phyloP scores from a whole-genome alignment of 1,139 yeast genomes.

The Diutina scorzettiae region DNA sequence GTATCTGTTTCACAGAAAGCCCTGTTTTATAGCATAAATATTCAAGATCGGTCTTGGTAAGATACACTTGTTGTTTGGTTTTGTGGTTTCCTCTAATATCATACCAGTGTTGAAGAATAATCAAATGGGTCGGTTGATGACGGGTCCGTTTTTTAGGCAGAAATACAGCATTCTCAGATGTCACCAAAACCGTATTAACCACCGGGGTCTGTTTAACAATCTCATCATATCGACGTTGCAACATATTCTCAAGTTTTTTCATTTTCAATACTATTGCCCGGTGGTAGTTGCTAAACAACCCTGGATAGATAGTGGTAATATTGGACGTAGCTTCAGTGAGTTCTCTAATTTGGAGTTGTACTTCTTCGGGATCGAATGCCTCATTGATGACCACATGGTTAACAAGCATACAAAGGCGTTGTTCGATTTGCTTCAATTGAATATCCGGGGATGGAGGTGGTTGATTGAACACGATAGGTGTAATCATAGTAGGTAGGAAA shows the following conservation, averaged over 20 bases:
- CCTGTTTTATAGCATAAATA: not conserved
- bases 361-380: not conserved
- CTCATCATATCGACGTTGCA: not conserved
- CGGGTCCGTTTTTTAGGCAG: not conserved
- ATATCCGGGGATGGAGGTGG: too few relatives aligned
- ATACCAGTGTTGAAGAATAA: not conserved
- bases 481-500: too few relatives aligned
- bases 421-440: too few relatives aligned
- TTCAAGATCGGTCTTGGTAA: not conserved
- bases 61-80: not conserved
- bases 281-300: too few relatives aligned
- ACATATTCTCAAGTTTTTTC: too few relatives aligned
- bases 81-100: not conserved
- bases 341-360: not conserved
- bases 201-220: not conserved
- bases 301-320: not conserved
- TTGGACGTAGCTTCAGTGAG: not conserved
- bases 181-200: too few relatives aligned
- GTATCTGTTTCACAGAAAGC: not conserved
- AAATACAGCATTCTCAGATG: too few relatives aligned
- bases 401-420: too few relatives aligned
- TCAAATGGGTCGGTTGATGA: not conserved
- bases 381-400: not conserved
- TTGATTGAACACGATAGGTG: too few relatives aligned
- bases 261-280: too few relatives aligned